Conservation (phyloP, 768 basidiomycete genomes). For the Auricularia sp. region DNA sequence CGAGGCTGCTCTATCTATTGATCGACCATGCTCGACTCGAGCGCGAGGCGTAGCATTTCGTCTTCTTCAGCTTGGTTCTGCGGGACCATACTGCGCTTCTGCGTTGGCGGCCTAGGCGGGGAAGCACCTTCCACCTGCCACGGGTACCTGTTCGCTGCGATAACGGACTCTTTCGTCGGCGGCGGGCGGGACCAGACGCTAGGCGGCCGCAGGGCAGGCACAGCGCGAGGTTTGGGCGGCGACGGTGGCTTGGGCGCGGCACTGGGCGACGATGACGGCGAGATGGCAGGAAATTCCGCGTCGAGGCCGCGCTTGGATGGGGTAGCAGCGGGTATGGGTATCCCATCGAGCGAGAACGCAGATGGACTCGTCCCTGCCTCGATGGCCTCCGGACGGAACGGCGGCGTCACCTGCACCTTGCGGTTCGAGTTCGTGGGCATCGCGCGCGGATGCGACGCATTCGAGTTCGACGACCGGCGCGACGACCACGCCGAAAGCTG, state of each 20-base stretch:
- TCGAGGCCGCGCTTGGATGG: not conserved
- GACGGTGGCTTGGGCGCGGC: not conserved
- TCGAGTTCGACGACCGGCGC: constrained; percentile 13
- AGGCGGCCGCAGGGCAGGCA: not conserved
- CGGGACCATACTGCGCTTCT: not conserved
- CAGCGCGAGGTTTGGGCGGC: not conserved
- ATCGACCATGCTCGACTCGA: not conserved
- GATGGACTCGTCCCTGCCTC: constrained; percentile 38
- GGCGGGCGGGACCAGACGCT: not conserved
- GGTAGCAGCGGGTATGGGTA: not conserved
- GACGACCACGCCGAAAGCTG: constrained; percentile 12
- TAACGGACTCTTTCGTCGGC: not conserved
- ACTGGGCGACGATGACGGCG: not conserved
- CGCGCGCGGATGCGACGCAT: constrained; percentile 16
- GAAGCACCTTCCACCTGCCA: not conserved
- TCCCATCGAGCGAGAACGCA: constrained; percentile 8
- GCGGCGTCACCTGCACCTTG: constrained; percentile 50
- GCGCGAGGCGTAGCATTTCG: not conserved
- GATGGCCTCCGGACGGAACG: constrained; percentile 40
- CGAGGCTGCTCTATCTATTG: not conserved
- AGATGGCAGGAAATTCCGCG: not conserved
- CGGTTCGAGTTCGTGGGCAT: constrained; percentile 31
- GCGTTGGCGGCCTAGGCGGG: not conserved
- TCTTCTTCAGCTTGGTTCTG: not conserved
- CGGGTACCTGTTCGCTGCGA: not conserved